Evolutionary conservation across 2,329 filamentous ascomycete genomes (phyloP), one percentile per base, ranked within the genome.

Genomic region (Peltaster fructicola): DNA sequence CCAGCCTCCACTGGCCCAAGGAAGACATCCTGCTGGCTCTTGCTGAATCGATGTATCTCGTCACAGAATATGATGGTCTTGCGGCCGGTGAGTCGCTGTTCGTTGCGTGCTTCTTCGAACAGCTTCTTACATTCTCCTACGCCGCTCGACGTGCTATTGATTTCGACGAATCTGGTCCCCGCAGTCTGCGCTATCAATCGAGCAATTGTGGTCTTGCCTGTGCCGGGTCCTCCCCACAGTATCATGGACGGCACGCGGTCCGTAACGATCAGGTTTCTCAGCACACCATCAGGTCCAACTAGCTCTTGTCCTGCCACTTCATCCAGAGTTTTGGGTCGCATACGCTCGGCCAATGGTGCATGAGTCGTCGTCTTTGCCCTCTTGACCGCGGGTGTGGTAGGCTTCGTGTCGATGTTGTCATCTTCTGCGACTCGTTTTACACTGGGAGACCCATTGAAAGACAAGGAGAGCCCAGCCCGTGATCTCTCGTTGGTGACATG

Each of bases 11-110:
- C 85, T 0, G 85, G 85, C 9, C 76, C 80, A 2, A 98, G 59
- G 39, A 95, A 95, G 1, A 93, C 77, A 51, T 95, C 88, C 46
- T 98, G 88, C 48, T 95, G 88, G 0, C 73, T 65, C 53, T 92
- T 93, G 38, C 67, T 77, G 58, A 92, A 92, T 14, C 85, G 60
- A 51, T 92, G 82, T 23, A 93, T 88, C 57, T 95, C 88, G 54
- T 98, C 88, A 54, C 85, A 93, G 50, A 98, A 98, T 35, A 98
- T 71, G 35, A 98, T 91, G 0, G 88, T 95, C 54, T 79, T 85
- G 32, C 82, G 66, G 2, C 85, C 85, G 0, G 81, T 90, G 25
- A 95, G 57, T 1, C 61, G 57, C 22, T 82, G 54, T 47, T 95
- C 88, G 41, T 72, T 78, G 31, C 68, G 70, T 0, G 88, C 84